Evolutionary conservation across 1,284 basidiomycete genomes (phyloP), one percentile per base, ranked within the genome.

Genomic region (Trametes polyzona): DNA sequence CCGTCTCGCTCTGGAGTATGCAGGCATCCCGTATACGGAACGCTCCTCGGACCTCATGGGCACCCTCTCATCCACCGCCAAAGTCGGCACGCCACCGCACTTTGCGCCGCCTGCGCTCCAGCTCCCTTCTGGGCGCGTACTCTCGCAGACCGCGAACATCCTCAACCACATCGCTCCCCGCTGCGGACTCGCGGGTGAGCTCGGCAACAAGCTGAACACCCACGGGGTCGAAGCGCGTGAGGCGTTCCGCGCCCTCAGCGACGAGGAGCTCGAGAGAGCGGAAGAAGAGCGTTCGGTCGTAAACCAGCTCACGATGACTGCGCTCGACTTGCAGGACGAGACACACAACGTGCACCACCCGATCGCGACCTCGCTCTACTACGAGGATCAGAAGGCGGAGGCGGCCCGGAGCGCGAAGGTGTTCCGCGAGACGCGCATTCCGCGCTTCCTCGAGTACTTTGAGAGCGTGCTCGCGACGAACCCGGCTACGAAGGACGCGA

Each of bases 321-420:
- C 73, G 56, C 47, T 74, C 47, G 81, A 82, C 62, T 59, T 78
- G 36, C 67, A 67, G 67, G 75, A 75, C 61, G 81, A 83, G 70
- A 65, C 63, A 49, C 71, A 73, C 60, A 63, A 71, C 57, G 57
- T 68, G 17, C 77, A 78, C 61, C 78, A 78, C 60, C 77, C 78
- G 0, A 61, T 78, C 47, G 69, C 73, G 10, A 40, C 49, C 4
- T 58, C 53, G 17, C 58, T 69, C 19, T 78, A 77, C 68, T 80
- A 83, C 72, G 80, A 83, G 57, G 77, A 82, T n/a, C 81, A 83
- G 67, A 76, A 75, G 57, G 60, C 64, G 1, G 68, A 67, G 52
- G 66, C 66, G 2, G 61, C 68, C n/a, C 52, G 62, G 26, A 53
- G 46, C 32, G 73, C 80, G 10, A 66, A 69, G 39, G 71, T 74